These are phyloP conservation scores for Geotrichum fermentans DNA, from an alignment of 1,139 yeast species.

Conservation along the genomic window DNA sequence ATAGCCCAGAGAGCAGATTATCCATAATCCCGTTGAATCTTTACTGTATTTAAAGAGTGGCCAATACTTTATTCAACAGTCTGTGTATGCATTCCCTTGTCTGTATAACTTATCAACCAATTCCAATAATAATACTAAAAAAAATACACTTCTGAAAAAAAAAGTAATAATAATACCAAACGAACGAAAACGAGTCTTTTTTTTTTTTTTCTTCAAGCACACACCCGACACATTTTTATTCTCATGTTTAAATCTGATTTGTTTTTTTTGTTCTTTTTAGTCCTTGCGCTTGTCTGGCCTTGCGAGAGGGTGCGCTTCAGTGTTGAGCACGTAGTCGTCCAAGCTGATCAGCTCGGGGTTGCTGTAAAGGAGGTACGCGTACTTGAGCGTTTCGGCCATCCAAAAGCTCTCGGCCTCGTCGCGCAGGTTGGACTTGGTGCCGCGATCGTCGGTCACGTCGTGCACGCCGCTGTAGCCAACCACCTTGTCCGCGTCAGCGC, in stretches of 20 bases:
- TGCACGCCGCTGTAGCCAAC: conserved; percentile 43
- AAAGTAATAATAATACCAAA: too few relatives aligned
- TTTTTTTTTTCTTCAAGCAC: neutral
- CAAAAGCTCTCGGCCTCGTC: conserved; percentile 65
- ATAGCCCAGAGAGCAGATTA: too few relatives aligned
- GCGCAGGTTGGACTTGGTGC: conserved; percentile 27
- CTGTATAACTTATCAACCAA: neutral
- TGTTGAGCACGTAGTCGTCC: conserved; percentile 68
- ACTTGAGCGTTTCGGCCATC: conserved; percentile 76
- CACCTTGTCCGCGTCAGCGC: neutral
- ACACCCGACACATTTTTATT: too few relatives aligned
- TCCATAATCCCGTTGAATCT: too few relatives aligned
- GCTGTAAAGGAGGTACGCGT: conserved; percentile 64
- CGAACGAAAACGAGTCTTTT: too few relatives aligned
- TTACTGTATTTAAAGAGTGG: too few relatives aligned
- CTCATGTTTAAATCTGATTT: neutral
- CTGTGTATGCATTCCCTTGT: too few relatives aligned
- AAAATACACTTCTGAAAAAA: neutral
- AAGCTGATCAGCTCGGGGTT: conserved; percentile 55
- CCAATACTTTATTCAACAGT: too few relatives aligned
- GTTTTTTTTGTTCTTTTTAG: neutral
- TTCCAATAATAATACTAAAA: neutral
- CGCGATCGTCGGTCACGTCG: conserved; percentile 45
- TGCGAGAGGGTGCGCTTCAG: conserved; percentile 71
- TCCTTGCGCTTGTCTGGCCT: conserved; percentile 8